These are phyloP conservation scores for Paspalum vaginatum DNA, from an alignment of 176 grass and related monocot species.

Conservation along the genomic window DNA sequence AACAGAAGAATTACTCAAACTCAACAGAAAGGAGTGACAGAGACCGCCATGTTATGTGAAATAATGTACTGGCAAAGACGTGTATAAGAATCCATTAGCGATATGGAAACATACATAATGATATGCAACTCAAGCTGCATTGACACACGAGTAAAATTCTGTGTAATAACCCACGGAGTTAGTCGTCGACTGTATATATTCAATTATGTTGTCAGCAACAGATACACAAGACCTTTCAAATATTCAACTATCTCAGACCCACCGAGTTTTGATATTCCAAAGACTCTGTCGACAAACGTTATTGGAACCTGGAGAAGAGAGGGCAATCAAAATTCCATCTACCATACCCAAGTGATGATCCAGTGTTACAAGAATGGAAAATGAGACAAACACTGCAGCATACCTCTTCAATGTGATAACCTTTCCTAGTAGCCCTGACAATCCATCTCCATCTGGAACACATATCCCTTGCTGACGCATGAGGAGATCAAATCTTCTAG, in stretches of 20 bases:
- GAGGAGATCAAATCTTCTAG: conserved; percentile 94
- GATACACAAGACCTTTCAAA: conserved; percentile 83
- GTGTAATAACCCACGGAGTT: neutral
- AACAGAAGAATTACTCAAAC: neutral
- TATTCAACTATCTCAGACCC: conserved; percentile 98
- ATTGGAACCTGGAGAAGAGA: conserved; percentile 78
- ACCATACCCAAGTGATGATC: neutral
- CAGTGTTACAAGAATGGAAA: conserved; percentile 19
- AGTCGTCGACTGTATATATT: neutral
- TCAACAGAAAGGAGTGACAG: neutral
- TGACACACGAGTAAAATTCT: conserved; percentile 7
- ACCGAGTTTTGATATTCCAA: conserved; percentile 92
- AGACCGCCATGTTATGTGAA: neutral
- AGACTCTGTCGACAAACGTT: conserved; percentile 93
- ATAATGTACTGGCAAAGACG: neutral
- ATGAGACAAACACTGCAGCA: neutral
- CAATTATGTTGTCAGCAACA: conserved; percentile 81
- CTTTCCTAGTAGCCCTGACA: conserved; percentile 93
- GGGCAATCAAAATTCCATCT: conserved; percentile 8
- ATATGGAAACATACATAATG: neutral
- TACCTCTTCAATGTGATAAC: conserved; percentile 89
- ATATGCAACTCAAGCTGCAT: conserved; percentile 1
- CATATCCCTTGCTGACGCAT: conserved; percentile 96
- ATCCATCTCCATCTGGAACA: conserved; percentile 99
- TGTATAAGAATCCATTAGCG: neutral